Base-by-base conservation (phyloP, 2,329 filamentous ascomycete genomes). In the Cladosporium sp. region DNA sequence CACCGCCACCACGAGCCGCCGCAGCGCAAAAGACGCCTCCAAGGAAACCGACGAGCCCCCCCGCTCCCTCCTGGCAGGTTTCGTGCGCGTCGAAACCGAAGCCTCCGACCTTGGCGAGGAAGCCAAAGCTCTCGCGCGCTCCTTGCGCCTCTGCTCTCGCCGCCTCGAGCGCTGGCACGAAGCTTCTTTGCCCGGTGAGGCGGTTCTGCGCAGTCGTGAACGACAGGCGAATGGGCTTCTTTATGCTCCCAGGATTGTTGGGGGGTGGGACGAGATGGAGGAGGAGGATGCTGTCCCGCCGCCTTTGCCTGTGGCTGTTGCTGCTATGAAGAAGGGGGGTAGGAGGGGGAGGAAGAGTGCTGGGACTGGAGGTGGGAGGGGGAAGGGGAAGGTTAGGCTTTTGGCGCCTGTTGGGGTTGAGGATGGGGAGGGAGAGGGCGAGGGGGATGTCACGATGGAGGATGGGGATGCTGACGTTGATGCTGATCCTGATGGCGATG, bases 101-200 rank as follows among this genome's bases (percentile, higher is more conserved):
- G 68, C 75, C 0, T 84, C 88, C 54, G 87, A 92, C 67, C 86
- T 83, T 57, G 88, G 88, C 38, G 88, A 92, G 65, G 86, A 92
- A 65, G 76, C 82, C 5, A 77, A 78, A 49, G 75, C 80, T 1
- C 84, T 87, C 51, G 78, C 82, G 3, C 80, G 85, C 9, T 78
- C 86, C 7, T 69, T 92, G 15, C 74, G 83, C 47, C 78, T 85
- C 13, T 76, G 78, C 1, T 72, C 76, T 16, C 77, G 88, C 22
- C 77, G 88, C 35, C 71, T 92, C n/a, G 72, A 78, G 46, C 78
- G 87, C 27, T 92, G 88, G 88, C 77, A 82, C 41, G 71, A 71
- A 1, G 45, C 20, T 9, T 62, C 65, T n/a, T 55, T 59, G 38
- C 61, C 55, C 0, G 65, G 60, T 1, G 59, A 58, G 36, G 56